Evolutionary conservation across 495 filamentous ascomycete species (phyloP).

Genomic region (Choiromyces venosus): DNA sequence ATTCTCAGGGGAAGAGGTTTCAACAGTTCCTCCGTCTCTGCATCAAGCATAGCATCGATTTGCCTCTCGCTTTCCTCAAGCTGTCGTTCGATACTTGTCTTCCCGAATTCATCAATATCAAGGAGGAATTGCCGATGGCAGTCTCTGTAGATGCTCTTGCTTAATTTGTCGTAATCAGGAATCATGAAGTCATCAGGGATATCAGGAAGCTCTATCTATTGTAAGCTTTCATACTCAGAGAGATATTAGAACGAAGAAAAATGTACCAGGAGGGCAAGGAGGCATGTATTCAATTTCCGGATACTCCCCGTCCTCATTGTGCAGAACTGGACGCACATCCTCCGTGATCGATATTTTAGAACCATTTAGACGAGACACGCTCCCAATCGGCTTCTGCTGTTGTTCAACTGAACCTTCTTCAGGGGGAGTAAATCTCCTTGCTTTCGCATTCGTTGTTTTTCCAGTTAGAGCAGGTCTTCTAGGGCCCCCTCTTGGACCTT

Average conservation of each 20-base stretch:
- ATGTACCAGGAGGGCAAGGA: slow-evolving; percentile 54
- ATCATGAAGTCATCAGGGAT: slow-evolving; percentile 69
- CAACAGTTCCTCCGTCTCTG: slow-evolving; percentile 32
- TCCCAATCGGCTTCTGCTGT: slow-evolving; percentile 45
- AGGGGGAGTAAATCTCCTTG: slow-evolving; percentile 16
- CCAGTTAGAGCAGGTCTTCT: slow-evolving; percentile 76
- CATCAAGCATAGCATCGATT: slow-evolving; percentile 35
- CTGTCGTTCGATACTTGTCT: slow-evolving; percentile 57
- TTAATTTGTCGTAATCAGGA: slow-evolving; percentile 45
- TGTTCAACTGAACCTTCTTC: slow-evolving; percentile 6
- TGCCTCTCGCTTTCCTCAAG: slow-evolving; percentile 53
- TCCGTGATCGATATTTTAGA: slow-evolving; percentile 43
- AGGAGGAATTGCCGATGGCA: slow-evolving; percentile 61
- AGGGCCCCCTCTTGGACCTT: slow-evolving; percentile 50
- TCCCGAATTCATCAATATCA: slow-evolving; percentile 61
- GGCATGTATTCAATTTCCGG: slow-evolving; percentile 73
- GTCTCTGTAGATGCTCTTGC: slow-evolving; percentile 63
- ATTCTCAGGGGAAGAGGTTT: not conserved
- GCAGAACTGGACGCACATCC: slow-evolving; percentile 26
- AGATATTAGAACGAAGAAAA: not conserved
- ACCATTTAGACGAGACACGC: slow-evolving; percentile 47
- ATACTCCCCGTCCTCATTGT: slow-evolving; percentile 56
- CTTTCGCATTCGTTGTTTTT: slow-evolving; percentile 78
- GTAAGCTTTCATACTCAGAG: slow-evolving; percentile 47
- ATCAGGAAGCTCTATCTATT: slow-evolving; percentile 60